phyloP scores from a whole-genome alignment of 2,329 filamentous ascomycete species.

The Calycina herbarum region DNA sequence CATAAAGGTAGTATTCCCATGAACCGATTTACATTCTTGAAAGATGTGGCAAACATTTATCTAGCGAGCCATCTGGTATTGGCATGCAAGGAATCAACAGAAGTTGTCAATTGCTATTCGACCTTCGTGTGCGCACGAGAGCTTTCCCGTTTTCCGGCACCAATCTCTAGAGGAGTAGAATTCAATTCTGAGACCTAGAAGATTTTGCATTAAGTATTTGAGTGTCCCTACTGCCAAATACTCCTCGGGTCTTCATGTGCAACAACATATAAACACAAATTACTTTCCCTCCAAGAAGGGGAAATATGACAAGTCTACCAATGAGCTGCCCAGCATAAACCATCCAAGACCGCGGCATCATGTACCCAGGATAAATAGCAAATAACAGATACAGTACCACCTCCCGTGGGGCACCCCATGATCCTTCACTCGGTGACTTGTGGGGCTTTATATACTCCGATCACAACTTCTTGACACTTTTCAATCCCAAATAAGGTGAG shows the following conservation, averaged over 20 bases:
- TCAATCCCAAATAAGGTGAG: neutral
- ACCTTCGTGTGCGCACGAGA: too few relatives aligned
- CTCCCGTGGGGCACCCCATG: constrained; percentile 2
- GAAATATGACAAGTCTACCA: neutral
- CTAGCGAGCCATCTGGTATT: too few relatives aligned
- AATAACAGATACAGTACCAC: neutral
- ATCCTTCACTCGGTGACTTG: neutral
- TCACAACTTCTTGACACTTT: neutral
- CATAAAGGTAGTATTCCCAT: neutral
- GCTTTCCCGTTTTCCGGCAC: too few relatives aligned
- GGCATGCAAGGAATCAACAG: too few relatives aligned
- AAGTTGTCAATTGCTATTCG: too few relatives aligned
- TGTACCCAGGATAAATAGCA: neutral
- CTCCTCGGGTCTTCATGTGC: too few relatives aligned
- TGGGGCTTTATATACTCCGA: neutral
- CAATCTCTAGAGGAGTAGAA: too few relatives aligned
- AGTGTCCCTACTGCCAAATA: too few relatives aligned
- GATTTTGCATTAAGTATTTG: too few relatives aligned
- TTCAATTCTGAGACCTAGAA: too few relatives aligned
- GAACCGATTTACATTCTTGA: neutral
- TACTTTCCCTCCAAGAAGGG: neutral
- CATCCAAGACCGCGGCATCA: neutral
- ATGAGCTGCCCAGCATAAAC: neutral
- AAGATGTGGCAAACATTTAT: too few relatives aligned
- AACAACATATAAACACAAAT: neutral